A percentile compares a stretch with the other conserved stretches of the same genome.
Conservation (phyloP, 164 flowering plant genomes). For the Piper longum region DNA sequence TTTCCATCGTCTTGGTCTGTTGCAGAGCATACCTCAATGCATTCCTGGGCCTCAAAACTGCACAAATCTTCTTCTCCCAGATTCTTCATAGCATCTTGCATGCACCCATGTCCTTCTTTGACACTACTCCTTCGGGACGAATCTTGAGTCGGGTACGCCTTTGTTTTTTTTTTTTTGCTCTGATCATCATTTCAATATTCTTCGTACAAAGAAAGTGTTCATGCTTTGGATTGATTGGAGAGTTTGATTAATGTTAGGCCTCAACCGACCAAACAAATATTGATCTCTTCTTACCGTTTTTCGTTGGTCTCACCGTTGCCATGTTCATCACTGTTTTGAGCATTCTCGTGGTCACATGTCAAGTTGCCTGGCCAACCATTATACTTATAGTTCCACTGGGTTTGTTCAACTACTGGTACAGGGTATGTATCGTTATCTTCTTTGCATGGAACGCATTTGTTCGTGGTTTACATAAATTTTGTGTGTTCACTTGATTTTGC, state of each 20-base stretch:
- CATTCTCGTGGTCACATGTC: conserved; percentile 69
- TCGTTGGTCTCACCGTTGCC: conserved; percentile 34
- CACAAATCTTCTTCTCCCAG: conserved; percentile 61
- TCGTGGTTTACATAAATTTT: neutral
- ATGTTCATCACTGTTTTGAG: conserved; percentile 57
- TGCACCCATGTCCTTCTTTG: conserved; percentile 98
- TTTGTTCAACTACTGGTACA: conserved; percentile 73
- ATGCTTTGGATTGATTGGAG: conserved; percentile 1
- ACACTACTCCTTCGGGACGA: conserved; percentile 97
- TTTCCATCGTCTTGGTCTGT: conserved; percentile 36
- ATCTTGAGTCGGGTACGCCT: conserved; percentile 72
- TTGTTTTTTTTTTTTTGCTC: neutral
- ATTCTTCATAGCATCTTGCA: conserved; percentile 72
- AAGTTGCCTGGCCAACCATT: conserved; percentile 81
- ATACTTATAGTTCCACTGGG: conserved; percentile 65
- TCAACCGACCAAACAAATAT: conserved; percentile 79
- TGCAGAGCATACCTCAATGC: conserved; percentile 39
- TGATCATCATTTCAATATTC: neutral
- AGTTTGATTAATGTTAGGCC: conserved; percentile 33
- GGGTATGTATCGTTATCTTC: conserved; percentile 42
- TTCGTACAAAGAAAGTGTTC: neutral
- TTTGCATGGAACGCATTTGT: too few species aligned
- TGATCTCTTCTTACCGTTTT: conserved; percentile 66
- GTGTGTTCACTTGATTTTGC: neutral
- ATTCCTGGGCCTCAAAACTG: conserved; percentile 59